A percentile compares a stretch with the other conserved stretches of the same genome.
Evolutionary conservation across 257 asterid genomes (phyloP).

Genomic region (Solanum piurae): DNA sequence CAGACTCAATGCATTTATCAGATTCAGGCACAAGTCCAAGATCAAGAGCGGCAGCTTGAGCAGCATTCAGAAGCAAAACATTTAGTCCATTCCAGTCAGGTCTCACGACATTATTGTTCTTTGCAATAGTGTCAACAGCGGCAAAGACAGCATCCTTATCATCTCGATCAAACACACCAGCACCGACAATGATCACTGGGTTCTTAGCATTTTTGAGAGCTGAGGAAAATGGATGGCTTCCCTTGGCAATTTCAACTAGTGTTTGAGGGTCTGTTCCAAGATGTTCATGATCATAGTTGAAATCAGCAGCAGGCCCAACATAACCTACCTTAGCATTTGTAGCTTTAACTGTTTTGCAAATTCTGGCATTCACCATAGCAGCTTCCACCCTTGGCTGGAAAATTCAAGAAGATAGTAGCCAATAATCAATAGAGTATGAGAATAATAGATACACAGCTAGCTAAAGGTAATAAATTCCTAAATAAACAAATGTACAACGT

Average conservation of each 20-base stretch:
- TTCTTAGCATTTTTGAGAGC: conserved; percentile 65
- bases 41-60: conserved; percentile 98
- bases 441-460: not conserved
- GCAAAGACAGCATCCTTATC: conserved; percentile 82
- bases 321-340: conserved; percentile 86
- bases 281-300: conserved; percentile 86
- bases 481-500: not conserved
- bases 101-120: conserved; percentile 49
- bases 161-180: conserved; percentile 64
- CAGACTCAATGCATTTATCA: conserved; percentile 53
- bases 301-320: conserved; percentile 72
- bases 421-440: not conserved
- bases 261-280: conserved; percentile 80
- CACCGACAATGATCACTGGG: conserved; percentile 77
- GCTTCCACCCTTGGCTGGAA: conserved; percentile 96
- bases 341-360: conserved; percentile 73
- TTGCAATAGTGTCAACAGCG: conserved; percentile 54
- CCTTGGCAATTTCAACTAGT: conserved; percentile 62
- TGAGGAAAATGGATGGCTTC: conserved; percentile 67
- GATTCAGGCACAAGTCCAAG: conserved; percentile 91
- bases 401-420: conserved; percentile 4
- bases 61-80: conserved; percentile 66
- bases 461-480: not conserved
- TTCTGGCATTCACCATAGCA: conserved; percentile 97
- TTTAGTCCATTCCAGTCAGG: conserved; percentile 92